Conservation (phyloP, 2,329 filamentous ascomycete genomes). For the Ramularia endophylla region DNA sequence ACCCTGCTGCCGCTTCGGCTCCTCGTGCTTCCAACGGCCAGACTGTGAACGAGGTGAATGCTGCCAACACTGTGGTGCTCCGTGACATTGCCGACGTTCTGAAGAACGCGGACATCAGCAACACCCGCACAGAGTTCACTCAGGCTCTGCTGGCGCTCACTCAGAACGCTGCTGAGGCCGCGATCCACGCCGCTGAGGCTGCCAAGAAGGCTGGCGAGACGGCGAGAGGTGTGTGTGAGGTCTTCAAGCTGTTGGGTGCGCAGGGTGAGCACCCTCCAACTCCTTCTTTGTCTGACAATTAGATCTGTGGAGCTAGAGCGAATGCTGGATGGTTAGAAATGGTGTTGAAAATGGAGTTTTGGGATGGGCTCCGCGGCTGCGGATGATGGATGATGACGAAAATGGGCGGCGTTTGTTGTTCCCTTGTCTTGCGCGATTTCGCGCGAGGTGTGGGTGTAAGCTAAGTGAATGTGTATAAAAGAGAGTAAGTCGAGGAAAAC, state of each 20-base stretch:
- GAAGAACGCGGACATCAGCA: conserved; percentile 4
- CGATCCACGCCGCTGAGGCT: conserved; percentile 8
- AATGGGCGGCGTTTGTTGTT: no score
- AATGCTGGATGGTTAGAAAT: no score
- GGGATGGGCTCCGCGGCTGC: no score
- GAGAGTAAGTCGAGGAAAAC: no score
- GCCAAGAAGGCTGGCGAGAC: conserved; percentile 6
- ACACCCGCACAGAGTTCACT: conserved; percentile 9
- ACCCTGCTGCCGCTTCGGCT: background rate
- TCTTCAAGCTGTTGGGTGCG: conserved; percentile 3
- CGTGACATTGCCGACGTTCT: conserved; percentile 10
- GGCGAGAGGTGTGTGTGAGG: conserved; percentile 5
- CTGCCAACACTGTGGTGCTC: conserved; percentile 6
- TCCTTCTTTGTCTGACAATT: background rate
- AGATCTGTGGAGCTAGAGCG: no score
- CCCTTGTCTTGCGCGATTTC: no score
- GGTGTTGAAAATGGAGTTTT: no score
- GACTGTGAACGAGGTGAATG: conserved; percentile 2
- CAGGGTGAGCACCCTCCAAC: background rate
- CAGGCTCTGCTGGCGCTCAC: conserved; percentile 8
- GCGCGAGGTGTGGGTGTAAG: no score
- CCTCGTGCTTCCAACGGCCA: conserved; percentile 2
- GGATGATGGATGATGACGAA: no score
- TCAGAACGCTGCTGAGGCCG: conserved; percentile 8
- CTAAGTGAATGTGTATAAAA: no score